Evolutionary conservation across 2,329 filamentous ascomycete genomes (phyloP).

Genomic region (Diplocarpon mali): DNA sequence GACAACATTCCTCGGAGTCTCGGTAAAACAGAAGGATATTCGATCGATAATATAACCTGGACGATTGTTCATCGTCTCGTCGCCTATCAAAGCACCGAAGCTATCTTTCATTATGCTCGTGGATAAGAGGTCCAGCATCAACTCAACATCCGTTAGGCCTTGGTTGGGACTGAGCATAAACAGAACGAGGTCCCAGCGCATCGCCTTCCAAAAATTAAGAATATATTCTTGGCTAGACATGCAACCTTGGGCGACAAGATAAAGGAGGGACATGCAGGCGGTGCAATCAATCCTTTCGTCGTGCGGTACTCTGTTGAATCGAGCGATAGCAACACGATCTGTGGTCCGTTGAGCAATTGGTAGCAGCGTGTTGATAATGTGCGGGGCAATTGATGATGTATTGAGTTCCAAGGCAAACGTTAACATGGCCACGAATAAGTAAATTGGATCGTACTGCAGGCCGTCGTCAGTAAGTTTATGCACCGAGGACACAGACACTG

Average conservation of each 20-base stretch:
- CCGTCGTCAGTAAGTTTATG: constrained; percentile 7
- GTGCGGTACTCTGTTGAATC: constrained; percentile 33
- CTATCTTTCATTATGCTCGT: constrained; percentile 53
- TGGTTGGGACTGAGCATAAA: constrained; percentile 59
- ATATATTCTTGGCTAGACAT: constrained; percentile 28
- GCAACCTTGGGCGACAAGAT: constrained; percentile 51
- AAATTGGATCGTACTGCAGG: constrained; percentile 47
- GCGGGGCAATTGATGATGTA: constrained; percentile 44
- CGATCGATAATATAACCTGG: constrained; percentile 27
- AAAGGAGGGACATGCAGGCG: constrained; percentile 54
- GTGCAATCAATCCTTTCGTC: constrained; percentile 48
- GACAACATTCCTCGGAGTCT: constrained; percentile 15
- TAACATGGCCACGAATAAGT: constrained; percentile 53
- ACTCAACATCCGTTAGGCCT: constrained; percentile 47
- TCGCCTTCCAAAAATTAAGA: constrained; percentile 51
- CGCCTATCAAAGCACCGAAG: constrained; percentile 52
- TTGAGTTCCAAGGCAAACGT: constrained; percentile 53
- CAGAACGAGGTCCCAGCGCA: constrained; percentile 55
- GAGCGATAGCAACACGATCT: constrained; percentile 38
- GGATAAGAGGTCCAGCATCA: constrained; percentile 53
- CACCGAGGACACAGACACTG: not conserved
- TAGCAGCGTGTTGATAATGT: constrained; percentile 46
- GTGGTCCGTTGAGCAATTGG: constrained; percentile 46
- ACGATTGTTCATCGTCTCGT: constrained; percentile 31
- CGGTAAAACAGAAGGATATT: constrained; percentile 32